Evolutionary conservation across 257 asterid species (phyloP), one percentile per base, ranked within the genome.

Genomic region (Solanum bulbocastanum): DNA sequence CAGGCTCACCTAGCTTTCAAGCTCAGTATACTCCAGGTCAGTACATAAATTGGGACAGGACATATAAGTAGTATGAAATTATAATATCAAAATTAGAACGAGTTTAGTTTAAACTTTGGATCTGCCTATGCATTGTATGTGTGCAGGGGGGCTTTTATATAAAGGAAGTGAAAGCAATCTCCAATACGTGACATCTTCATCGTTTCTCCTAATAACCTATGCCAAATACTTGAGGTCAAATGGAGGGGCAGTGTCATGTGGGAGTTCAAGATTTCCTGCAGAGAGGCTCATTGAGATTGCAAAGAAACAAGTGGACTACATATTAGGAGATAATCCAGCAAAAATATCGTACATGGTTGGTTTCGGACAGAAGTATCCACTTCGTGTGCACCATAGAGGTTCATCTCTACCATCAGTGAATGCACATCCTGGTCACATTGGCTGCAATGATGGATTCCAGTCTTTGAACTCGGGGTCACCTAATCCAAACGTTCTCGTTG

Each of bases 21-120:
- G 96, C 98, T 25, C 98, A 95, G 30, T 96, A 96, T 37, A 96
- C 99, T n/a, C 98, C 98, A 87, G 98, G 98, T 94, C 35, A 78
- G 79, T 25, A 4, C 39, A n/a, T 23, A 2, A 60, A 52, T 52
- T 52, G 56, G 65, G 65, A 40, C 37, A 35, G 12, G 12, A 56
- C 56, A 46, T 46, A 14, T 46, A 7, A 58, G 15, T 60, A 60
- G 25, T 60, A 40, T 65, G 79, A 72, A 72, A 22, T 14, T 72
- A 72, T 33, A 72, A 73, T 71, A 15, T 1, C 78, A 71, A 71
- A 71, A 33, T 16, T 72, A 33, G 7, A 58, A 58, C 3, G 66
- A 58, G 12, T 58, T 58, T 22, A 60, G 27, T 10, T 10, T 23
- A 62, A 62, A 62, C 12, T 10, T 62, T 62, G 73, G 35, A 66